Percentiles rank a stretch among this genome's conserved stretches.
phyloP scores from a whole-genome alignment of 306 rosid species.

The Adenanthera pavonina region DNA sequence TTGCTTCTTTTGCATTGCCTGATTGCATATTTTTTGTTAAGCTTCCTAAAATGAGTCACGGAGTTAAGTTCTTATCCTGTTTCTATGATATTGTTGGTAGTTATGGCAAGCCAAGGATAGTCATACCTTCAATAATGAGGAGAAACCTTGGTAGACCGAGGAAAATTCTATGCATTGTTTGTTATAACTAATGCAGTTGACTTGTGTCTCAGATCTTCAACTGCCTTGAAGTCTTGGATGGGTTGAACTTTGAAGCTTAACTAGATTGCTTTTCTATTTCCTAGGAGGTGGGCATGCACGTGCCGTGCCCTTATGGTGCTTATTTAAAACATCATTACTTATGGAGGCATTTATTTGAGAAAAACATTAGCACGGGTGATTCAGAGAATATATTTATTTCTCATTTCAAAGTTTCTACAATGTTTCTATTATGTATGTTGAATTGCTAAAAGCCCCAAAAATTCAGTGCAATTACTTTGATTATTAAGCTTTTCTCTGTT shows the following conservation, averaged over 20 bases:
- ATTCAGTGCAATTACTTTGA: conserved; percentile 7
- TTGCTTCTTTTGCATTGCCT: not conserved
- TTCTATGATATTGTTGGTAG: not conserved
- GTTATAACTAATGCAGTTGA: not conserved
- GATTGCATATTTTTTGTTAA: not conserved
- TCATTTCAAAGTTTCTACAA: not conserved
- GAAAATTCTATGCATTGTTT: not conserved
- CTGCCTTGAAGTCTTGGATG: not conserved
- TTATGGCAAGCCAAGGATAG: not conserved
- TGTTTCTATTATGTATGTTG: not conserved
- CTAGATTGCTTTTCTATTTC: not conserved
- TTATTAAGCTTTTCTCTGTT: conserved; percentile 4
- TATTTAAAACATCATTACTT: not conserved
- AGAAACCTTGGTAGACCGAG: conserved; percentile 12
- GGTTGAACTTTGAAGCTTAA: not conserved
- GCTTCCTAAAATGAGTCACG: not conserved
- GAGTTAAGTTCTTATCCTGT: not conserved
- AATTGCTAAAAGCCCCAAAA: conserved; percentile 1
- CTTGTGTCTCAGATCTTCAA: not conserved
- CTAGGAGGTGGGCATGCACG: not conserved
- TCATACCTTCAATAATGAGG: conserved; percentile 1
- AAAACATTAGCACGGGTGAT: not conserved
- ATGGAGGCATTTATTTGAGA: not conserved
- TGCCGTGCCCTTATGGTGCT: not conserved
- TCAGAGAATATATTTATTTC: not conserved